Conservation (phyloP, 2,329 filamentous ascomycete species). For the Tolypocladium pustulatum region DNA sequence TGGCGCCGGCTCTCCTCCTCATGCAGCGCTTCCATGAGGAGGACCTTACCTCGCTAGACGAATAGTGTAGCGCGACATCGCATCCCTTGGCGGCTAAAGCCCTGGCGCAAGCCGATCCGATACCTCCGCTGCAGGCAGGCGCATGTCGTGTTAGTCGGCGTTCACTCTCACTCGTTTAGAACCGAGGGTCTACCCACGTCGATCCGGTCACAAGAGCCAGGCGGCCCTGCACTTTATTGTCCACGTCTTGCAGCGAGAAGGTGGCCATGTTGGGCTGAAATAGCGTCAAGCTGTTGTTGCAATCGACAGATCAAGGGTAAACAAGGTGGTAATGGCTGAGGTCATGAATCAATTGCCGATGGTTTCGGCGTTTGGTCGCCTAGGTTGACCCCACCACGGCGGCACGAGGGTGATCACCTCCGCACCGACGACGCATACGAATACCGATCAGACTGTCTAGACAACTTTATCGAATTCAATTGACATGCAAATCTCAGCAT, state of each 20-base stretch:
- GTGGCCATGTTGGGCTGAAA: conserved; percentile 7
- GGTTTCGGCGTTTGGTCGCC: background rate
- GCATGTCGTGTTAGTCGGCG: background rate
- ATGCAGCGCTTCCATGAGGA: background rate
- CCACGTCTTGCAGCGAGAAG: conserved; percentile 9
- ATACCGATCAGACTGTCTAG: too few relatives aligned
- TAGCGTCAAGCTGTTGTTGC: background rate
- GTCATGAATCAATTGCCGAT: background rate
- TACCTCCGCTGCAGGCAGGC: conserved; percentile 18
- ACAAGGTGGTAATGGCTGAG: too few relatives aligned
- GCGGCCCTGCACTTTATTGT: conserved; percentile 15
- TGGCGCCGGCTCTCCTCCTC: background rate
- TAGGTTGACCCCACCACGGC: background rate
- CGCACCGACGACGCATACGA: background rate
- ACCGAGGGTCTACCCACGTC: conserved; percentile 11
- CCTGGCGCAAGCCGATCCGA: conserved; percentile 20
- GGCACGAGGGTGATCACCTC: background rate
- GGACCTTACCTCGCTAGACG: conserved; percentile 16
- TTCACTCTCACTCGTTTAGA: background rate
- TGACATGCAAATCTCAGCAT: background rate
- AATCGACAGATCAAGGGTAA: background rate
- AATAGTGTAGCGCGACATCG: conserved; percentile 23
- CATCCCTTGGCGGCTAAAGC: conserved; percentile 23
- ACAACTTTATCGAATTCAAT: too few relatives aligned
- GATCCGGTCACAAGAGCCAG: conserved; percentile 23